phyloP scores from a whole-genome alignment of 306 rosid species.

The Lathyrus oleraceus region DNA sequence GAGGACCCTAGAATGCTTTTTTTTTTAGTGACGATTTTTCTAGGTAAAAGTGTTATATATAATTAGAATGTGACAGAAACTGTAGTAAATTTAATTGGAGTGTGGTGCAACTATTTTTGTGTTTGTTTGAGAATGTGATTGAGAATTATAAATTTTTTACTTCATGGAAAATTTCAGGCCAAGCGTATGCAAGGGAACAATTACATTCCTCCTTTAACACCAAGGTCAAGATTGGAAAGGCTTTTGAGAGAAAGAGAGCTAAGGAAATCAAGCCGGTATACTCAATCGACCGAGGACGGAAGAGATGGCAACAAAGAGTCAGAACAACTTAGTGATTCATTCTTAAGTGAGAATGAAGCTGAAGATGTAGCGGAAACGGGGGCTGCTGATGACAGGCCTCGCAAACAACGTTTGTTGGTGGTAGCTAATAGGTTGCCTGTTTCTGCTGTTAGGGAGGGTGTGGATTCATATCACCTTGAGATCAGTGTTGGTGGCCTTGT shows the following conservation, averaged over 20 bases:
- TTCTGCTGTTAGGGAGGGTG: conserved; percentile 83
- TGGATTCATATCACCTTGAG: conserved; percentile 83
- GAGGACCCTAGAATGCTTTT: conserved; percentile 18
- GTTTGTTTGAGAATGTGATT: conserved; percentile 19
- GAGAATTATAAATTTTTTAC: conserved; percentile 11
- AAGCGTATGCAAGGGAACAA: conserved; percentile 72
- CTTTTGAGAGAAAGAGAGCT: conserved; percentile 90
- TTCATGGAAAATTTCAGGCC: conserved; percentile 38
- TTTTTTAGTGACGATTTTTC: conserved; percentile 5
- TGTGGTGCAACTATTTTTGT: conserved; percentile 11
- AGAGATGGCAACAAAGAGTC: conserved; percentile 50
- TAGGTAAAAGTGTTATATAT: no score
- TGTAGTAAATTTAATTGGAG: conserved; percentile 9
- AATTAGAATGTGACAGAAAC: conserved; percentile 29
- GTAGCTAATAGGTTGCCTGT: conserved; percentile 95
- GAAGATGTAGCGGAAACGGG: conserved; percentile 58
- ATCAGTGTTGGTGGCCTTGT: conserved; percentile 92
- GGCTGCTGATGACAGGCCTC: conserved; percentile 49
- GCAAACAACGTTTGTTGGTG: conserved; percentile 77
- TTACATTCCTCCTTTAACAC: conserved; percentile 61
- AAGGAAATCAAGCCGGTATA: conserved; percentile 57
- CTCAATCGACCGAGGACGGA: conserved; percentile 50
- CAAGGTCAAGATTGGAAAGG: conserved; percentile 85
- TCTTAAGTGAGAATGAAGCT: conserved; percentile 41
- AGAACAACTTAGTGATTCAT: conserved; percentile 47